Percentiles rank a stretch among this genome's conserved stretches.
Conservation (phyloP, 805 yeast species). For the Allodekkera sacchari region DNA sequence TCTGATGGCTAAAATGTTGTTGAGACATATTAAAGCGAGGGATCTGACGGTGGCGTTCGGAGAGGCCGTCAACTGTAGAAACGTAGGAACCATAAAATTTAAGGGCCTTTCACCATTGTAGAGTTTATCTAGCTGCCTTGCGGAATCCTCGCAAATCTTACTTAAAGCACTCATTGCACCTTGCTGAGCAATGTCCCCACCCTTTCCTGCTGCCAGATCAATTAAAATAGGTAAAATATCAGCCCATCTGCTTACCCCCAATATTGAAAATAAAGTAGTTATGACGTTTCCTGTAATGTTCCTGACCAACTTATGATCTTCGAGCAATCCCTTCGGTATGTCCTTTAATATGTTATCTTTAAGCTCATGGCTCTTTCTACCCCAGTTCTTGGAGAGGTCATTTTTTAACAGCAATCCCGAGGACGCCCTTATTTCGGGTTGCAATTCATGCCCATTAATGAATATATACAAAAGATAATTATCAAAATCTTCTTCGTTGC, state of each 20-base stretch:
- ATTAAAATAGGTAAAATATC: slow-evolving; percentile 60
- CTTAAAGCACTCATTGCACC: slow-evolving; percentile 77
- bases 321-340: slow-evolving; percentile 41
- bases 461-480: slow-evolving; percentile 71
- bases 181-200: slow-evolving; percentile 43
- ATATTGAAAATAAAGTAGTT: slow-evolving; percentile 63
- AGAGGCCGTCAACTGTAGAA: slow-evolving; percentile 42
- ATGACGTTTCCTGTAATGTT: slow-evolving; percentile 88
- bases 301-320: slow-evolving; percentile 53
- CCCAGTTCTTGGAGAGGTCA: slow-evolving; percentile 39
- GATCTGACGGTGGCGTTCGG: slow-evolving; percentile 44
- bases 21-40: slow-evolving; percentile 61
- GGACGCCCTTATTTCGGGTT: slow-evolving; percentile 66
- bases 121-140: slow-evolving; percentile 53
- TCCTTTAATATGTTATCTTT: slow-evolving; percentile 28
- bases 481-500: slow-evolving; percentile 65
- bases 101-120: slow-evolving; percentile 62
- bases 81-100: slow-evolving; percentile 55
- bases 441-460: slow-evolving; percentile 39
- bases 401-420: slow-evolving; percentile 86
- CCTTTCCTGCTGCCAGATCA: slow-evolving; percentile 43
- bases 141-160: slow-evolving; percentile 87
- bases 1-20: slow-evolving; percentile 63
- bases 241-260: slow-evolving; percentile 70
- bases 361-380: slow-evolving; percentile 20